phyloP scores from a whole-genome alignment of 2,329 filamentous ascomycete genomes.

The Aspergillus udagawae region DNA sequence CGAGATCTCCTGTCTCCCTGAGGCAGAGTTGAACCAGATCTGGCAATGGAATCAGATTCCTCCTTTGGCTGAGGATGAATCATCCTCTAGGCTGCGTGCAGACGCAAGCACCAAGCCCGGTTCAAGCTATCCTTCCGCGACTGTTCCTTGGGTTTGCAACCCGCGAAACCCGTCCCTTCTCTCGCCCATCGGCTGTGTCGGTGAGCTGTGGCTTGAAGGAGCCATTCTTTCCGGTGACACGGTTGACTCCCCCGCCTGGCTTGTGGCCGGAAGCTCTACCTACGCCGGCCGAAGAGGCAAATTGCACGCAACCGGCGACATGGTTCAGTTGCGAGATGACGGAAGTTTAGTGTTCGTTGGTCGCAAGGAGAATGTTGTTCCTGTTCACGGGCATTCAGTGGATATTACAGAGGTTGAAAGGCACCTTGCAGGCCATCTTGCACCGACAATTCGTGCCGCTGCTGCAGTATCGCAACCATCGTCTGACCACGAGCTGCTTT shows the following conservation, averaged over 20 bases:
- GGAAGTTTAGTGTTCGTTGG: conserved; percentile 29
- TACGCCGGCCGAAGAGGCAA: conserved; percentile 27
- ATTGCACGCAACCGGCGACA: conserved; percentile 29
- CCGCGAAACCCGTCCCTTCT: conserved; percentile 31
- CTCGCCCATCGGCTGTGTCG: conserved; percentile 39
- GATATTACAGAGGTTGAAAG: conserved; percentile 39
- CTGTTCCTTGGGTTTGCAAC: conserved; percentile 28
- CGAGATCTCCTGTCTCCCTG: conserved; percentile 37
- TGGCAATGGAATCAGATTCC: conserved; percentile 41
- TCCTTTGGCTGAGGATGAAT: conserved; percentile 31
- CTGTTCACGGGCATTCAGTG: conserved; percentile 37
- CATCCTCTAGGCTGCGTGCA: conserved; percentile 21
- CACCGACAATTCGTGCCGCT: conserved; percentile 24
- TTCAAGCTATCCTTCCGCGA: conserved; percentile 31
- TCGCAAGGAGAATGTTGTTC: conserved; percentile 29
- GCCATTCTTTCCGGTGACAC: conserved; percentile 24
- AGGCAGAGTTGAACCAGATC: conserved; percentile 38
- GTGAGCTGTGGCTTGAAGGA: conserved; percentile 41
- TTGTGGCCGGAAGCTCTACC: conserved; percentile 29
- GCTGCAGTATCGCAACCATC: conserved; percentile 22
- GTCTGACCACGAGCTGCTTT: conserved; percentile 17
- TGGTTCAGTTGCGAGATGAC: conserved; percentile 27
- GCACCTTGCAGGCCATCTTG: conserved; percentile 35
- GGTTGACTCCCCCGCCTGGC: conserved; percentile 23
- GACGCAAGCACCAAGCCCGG: conserved; percentile 18